Evolutionary conservation across 495 filamentous ascomycete species (phyloP).

Genomic region (Neurospora sp.): DNA sequence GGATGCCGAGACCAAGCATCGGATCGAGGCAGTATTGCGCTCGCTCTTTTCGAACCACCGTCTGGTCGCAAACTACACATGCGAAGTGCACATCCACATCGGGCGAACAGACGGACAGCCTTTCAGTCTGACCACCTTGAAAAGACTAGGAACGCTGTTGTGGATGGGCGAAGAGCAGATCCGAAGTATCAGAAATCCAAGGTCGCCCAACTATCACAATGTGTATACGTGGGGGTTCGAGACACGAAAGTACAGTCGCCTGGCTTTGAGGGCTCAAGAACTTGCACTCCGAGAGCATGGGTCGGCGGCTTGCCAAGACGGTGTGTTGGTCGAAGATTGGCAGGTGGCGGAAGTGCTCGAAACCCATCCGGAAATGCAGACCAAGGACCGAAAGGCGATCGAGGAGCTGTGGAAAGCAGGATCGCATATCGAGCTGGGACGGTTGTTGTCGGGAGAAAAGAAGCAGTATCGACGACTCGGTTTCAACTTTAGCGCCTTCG

Average conservation of each 20-base stretch:
- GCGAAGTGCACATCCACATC: constrained; percentile 24
- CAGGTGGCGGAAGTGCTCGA: constrained; percentile 3
- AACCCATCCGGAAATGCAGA: not conserved
- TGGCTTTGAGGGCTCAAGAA: constrained; percentile 5
- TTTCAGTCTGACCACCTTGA: constrained; percentile 15
- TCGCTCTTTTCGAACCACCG: constrained; percentile 8
- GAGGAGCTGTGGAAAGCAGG: constrained; percentile 12
- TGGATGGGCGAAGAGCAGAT: constrained; percentile 22
- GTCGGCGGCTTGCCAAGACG: not conserved
- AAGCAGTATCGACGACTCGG: constrained; percentile 19
- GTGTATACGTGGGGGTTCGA: constrained; percentile 24
- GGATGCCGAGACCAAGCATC: constrained; percentile 4
- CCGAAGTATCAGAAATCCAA: constrained; percentile 21
- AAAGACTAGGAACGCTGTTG: constrained; percentile 19
- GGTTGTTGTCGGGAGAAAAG: constrained; percentile 15
- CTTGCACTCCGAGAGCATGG: not conserved
- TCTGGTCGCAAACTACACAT: constrained; percentile 19
- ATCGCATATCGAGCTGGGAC: constrained; percentile 14
- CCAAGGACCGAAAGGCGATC: constrained; percentile 7
- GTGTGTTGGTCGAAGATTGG: constrained; percentile 1
- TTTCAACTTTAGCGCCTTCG: constrained; percentile 27
- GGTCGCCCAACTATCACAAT: constrained; percentile 21
- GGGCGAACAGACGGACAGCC: constrained; percentile 18
- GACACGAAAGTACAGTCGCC: constrained; percentile 13
- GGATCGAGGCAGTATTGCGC: constrained; percentile 10